Base-by-base conservation (phyloP, 164 flowering plant genomes). In the Vitis riparia region DNA sequence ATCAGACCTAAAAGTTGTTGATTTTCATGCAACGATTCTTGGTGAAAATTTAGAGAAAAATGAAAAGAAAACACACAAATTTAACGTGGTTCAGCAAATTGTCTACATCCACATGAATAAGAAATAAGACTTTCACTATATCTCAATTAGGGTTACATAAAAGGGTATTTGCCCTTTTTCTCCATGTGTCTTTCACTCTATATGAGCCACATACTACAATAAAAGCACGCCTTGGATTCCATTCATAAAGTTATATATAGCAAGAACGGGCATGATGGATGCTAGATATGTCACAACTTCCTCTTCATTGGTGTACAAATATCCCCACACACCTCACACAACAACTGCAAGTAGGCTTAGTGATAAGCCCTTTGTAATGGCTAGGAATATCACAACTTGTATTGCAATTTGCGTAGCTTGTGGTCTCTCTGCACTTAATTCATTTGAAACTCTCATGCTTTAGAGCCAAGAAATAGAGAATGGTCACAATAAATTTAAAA, bases 271-370 rank as follows among this genome's bases (percentile, higher is more conserved):
- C 75, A 83, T 72, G 65, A 88, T 71, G 8, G 55, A 19, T 11
- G 85, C 73, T 2, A 86, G 7, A 73, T 88, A 85, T 32, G 11
- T 73, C 1, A 80, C 76, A 3, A 86, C 84, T 65, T 83, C 81
- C 2, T 12, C 27, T 30, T 88, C 86, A 29, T 76, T 78, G 67
- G 76, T 80, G 73, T 80, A 88, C 11, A 59, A 6, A 17, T 72
- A 75, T 10, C 88, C 90, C 88, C 86, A 86, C 5, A 71, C 8
- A 5, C 64, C 11, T 13, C 84, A 73, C 1, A 73, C 15, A 48
- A 68, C 55, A 9, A 88, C 27, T 15, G 65, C 55, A 16, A 64
- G 7, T 44, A 55, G 3, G 2, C 76, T 73, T 7, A 85, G 60
- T 3, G 71, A 15, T 0, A 77, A 3, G 3, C 82, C 82, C 53